These are phyloP conservation scores for Plasmopara muralis DNA, from an alignment of 352 stramenopile genomes.

Conservation along the genomic window DNA sequence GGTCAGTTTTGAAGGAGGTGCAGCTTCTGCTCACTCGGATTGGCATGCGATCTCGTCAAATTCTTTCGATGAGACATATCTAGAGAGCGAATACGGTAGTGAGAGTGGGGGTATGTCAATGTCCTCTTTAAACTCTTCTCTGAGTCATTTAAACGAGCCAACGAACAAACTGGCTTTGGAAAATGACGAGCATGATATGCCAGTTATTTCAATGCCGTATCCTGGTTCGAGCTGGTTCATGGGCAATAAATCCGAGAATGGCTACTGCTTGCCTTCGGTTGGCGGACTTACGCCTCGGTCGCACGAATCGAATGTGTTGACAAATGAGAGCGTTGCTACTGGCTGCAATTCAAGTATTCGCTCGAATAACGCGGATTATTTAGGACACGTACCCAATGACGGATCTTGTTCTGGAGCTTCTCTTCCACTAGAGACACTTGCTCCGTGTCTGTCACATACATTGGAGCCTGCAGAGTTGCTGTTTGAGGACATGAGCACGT, in stretches of 20 bases:
- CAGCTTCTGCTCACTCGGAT: constrained; percentile 13
- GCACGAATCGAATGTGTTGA: constrained; percentile 6
- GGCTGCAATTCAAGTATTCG: constrained; percentile 19
- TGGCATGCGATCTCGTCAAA: constrained; percentile 28
- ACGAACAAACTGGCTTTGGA: constrained; percentile 24
- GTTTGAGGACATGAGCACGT: constrained; percentile 33
- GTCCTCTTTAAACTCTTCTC: constrained; percentile 4
- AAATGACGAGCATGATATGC: constrained; percentile 22
- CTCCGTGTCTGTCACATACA: constrained; percentile 25
- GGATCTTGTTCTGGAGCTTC: constrained; percentile 15
- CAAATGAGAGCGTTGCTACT: constrained; percentile 4
- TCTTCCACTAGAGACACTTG: constrained; percentile 39
- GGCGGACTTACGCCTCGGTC: constrained; percentile 16
- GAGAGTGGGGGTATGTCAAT: constrained; percentile 9
- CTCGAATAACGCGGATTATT: constrained; percentile 7
- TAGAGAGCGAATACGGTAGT: constrained; percentile 24
- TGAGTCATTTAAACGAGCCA: constrained; percentile 26
- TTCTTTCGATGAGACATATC: constrained; percentile 34
- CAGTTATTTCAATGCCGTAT: constrained; percentile 28
- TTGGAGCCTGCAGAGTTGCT: constrained; percentile 32
- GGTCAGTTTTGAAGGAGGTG: constrained; percentile 9
- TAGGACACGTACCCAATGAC: background rate
- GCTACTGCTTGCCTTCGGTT: constrained; percentile 17
- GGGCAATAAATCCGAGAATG: constrained; percentile 16
- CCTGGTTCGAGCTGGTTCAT: constrained; percentile 29